These are phyloP conservation scores for Halenospora varia DNA, from an alignment of 495 filamentous ascomycete genomes.

Conservation along the genomic window DNA sequence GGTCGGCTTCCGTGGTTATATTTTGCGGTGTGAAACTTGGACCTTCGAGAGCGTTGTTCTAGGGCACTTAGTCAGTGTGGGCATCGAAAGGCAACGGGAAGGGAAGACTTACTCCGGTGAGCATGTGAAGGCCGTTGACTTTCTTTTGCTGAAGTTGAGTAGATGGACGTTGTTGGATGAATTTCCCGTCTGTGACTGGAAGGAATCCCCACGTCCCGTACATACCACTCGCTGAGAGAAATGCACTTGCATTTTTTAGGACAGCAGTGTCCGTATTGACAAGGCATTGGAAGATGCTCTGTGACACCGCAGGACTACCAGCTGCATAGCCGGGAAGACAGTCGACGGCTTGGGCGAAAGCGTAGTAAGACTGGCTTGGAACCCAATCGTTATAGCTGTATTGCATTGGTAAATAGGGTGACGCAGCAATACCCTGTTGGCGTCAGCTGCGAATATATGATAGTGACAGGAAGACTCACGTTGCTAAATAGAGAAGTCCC, in stretches of 20 bases:
- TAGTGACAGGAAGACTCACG: background rate
- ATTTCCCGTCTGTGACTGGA: constrained; percentile 58
- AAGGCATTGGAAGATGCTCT: constrained; percentile 37
- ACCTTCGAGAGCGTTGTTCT: constrained; percentile 42
- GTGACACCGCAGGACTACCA: constrained; percentile 1
- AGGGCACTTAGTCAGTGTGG: background rate
- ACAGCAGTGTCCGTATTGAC: constrained; percentile 36
- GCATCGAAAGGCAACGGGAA: background rate
- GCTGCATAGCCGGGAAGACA: constrained; percentile 35
- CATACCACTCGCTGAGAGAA: constrained; percentile 40
- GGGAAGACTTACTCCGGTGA: constrained; percentile 40
- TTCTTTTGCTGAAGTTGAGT: constrained; percentile 44
- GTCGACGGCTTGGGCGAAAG: constrained; percentile 14
- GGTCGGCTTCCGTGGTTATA: background rate
- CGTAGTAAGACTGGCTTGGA: constrained; percentile 19
- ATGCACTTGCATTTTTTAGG: constrained; percentile 45
- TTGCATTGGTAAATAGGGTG: constrained; percentile 35
- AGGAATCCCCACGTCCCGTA: constrained; percentile 50
- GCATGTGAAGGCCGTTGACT: constrained; percentile 49
- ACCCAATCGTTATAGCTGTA: constrained; percentile 23
- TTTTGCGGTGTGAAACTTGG: constrained; percentile 22
- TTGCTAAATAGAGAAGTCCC: constrained; percentile 18
- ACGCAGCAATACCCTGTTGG: constrained; percentile 17
- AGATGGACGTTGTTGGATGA: constrained; percentile 49
- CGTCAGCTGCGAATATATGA: constrained; percentile 19